These are phyloP conservation scores for Pelargonium nanum DNA, from an alignment of 345 rosid species.

Conservation along the genomic window DNA sequence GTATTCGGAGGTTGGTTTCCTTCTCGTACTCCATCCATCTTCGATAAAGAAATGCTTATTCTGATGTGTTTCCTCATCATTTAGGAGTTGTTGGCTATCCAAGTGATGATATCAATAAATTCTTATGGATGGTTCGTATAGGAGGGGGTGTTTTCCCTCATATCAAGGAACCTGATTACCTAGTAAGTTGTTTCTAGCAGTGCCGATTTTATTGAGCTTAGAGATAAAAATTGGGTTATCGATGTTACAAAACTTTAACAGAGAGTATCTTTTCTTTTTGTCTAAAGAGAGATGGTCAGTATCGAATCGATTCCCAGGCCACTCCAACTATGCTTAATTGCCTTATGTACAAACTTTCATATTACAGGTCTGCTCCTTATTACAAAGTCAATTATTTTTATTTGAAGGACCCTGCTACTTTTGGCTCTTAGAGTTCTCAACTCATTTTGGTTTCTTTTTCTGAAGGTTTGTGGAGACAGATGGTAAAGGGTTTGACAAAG, in stretches of 20 bases:
- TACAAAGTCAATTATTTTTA: background rate
- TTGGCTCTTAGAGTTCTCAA: background rate
- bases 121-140: constrained; percentile 99
- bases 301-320: constrained; percentile 88
- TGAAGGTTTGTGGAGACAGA: constrained; percentile 94
- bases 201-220: constrained; percentile 4
- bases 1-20: constrained; percentile 85
- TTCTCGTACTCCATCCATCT: constrained; percentile 11
- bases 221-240: background rate
- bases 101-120: constrained; percentile 95
- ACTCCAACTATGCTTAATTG: constrained; percentile 89
- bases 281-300: constrained; percentile 84
- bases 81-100: constrained; percentile 97
- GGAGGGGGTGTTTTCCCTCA: constrained; percentile 99
- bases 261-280: constrained; percentile 3
- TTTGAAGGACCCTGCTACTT: background rate
- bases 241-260: background rate
- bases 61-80: constrained; percentile 23
- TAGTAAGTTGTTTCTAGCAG: constrained; percentile 30
- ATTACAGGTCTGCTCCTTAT: constrained; percentile 58
- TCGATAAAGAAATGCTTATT: background rate
- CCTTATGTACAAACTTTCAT: constrained; percentile 95
- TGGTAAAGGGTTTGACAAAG: constrained; percentile 87
- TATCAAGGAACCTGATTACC: constrained; percentile 92
- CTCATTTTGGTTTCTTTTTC: background rate